Evolutionary conservation across 768 basidiomycete species (phyloP), one percentile per base, ranked within the genome.

Genomic region (Strobilomyces dryophilus): DNA sequence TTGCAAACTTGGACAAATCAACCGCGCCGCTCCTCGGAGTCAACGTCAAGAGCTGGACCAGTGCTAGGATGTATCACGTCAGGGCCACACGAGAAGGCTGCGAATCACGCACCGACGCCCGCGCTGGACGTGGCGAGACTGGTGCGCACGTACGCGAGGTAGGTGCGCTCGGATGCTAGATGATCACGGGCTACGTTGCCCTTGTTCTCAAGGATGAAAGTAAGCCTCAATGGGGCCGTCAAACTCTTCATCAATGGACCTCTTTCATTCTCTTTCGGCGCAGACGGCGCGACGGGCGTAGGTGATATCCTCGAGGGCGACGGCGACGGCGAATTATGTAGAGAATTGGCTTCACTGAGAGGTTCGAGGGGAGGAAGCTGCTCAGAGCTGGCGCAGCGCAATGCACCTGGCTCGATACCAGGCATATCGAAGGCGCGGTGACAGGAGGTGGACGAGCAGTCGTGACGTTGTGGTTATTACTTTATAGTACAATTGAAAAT

Each of bases 131-230:
- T 72, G 1, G 80, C 77, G 44, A 85, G 70, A 60, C 82, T 83
- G 3, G 83, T 85, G n/a, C 83, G 74, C 45, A 82, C 71, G 57
- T 84, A 85, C 12, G 83, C 82, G 35, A 85, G 68, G 59, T 81
- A 84, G 2, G 83, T 84, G 44, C 83, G 71, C 59, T 85, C 83
- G 15, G 76, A 79, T 2, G 83, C 83, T 1, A 85, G 70, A 59
- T 85, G 83, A 58, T 85, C 83, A 10, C 83, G 75, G 8, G 83
- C 83, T 3, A 82, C 81, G 56, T 78, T 83, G 9, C 83, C 83
- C 20, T 75, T 74, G 62, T 85, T 85, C 61, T 82, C 76, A 31
- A 85, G 68, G 2, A 70, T 64, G 51, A 77, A 59, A 18, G 63
- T 57, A 60, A 69, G 60, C 36, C 47, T 61, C 5, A 59, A 31